phyloP scores from a whole-genome alignment of 495 filamentous ascomycete species.

The Immersiella caudata region DNA sequence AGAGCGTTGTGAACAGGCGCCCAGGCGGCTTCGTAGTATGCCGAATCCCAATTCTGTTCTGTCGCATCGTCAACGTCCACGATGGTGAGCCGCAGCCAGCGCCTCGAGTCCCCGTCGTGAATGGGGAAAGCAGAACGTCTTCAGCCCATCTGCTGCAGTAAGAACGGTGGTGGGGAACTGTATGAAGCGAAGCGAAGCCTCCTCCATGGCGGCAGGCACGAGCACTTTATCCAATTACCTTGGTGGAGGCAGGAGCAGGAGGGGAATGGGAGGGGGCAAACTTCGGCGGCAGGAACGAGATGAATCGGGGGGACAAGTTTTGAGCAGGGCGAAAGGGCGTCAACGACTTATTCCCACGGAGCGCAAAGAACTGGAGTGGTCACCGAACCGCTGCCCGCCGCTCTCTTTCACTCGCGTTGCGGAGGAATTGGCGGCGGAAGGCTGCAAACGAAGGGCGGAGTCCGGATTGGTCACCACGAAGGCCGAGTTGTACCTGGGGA shows the following conservation, averaged over 20 bases:
- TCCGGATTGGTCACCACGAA: not conserved
- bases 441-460: constrained; percentile 11
- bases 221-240: constrained; percentile 6
- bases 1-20: constrained; percentile 9
- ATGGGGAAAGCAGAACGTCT: constrained; percentile 8
- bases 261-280: constrained; percentile 13
- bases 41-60: not conserved
- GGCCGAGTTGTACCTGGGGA: constrained; percentile 10
- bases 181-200: constrained; percentile 14
- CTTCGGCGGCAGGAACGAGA: constrained; percentile 7
- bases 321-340: constrained; percentile 10
- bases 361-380: constrained; percentile 8
- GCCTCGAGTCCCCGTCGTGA: constrained; percentile 10
- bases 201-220: constrained; percentile 11
- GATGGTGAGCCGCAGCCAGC: constrained; percentile 9
- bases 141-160: constrained; percentile 5
- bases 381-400: constrained; percentile 10
- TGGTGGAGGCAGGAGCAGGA: constrained; percentile 10
- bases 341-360: constrained; percentile 11
- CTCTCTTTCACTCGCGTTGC: constrained; percentile 12
- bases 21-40: constrained; percentile 2
- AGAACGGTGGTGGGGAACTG: constrained; percentile 1
- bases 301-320: constrained; percentile 7
- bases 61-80: constrained; percentile 4
- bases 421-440: constrained; percentile 4